Conservation (phyloP, 768 basidiomycete genomes). For the Lanmaoa pseudosensibilis region DNA sequence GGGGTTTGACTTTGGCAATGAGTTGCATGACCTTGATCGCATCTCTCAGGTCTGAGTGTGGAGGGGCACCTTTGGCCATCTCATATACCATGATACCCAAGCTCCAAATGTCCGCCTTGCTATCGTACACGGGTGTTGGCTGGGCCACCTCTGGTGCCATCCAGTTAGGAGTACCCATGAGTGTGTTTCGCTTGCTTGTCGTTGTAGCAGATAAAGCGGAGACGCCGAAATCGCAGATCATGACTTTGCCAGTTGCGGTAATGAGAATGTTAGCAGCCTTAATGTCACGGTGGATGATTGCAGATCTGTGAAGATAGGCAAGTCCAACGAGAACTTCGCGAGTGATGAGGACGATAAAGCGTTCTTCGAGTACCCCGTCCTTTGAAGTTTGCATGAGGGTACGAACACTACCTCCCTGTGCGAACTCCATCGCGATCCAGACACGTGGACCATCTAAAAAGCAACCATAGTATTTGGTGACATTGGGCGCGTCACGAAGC, state of each 20-base stretch:
- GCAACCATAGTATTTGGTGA: slow-evolving; percentile 96
- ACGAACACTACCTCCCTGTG: slow-evolving; percentile 91
- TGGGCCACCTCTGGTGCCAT: slow-evolving; percentile 99
- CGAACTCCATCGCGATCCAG: slow-evolving; percentile 99
- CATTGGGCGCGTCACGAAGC: slow-evolving; percentile 84
- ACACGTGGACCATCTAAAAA: slow-evolving; percentile 92
- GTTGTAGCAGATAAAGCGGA: slow-evolving; percentile 85
- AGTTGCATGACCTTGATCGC: slow-evolving; percentile 85
- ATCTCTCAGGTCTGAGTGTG: slow-evolving; percentile 82
- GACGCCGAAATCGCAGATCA: slow-evolving; percentile 98
- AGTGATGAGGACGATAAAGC: slow-evolving; percentile 82
- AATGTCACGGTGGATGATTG: slow-evolving; percentile 96
- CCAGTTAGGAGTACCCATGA: slow-evolving; percentile 98
- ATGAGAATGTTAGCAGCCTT: slow-evolving; percentile 97
- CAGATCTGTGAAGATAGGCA: slow-evolving; percentile 87
- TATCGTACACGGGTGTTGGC: slow-evolving; percentile 86
- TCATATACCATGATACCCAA: slow-evolving; percentile 95
- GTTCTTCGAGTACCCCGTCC: slow-evolving; percentile 80
- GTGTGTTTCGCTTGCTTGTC: slow-evolving; percentile 90
- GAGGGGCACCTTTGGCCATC: slow-evolving; percentile 95
- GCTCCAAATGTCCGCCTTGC: slow-evolving; percentile 98
- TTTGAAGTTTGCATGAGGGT: slow-evolving; percentile 88
- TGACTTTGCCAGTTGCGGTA: slow-evolving; percentile 83
- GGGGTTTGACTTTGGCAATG: slow-evolving; percentile 83
- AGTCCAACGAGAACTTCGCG: slow-evolving; percentile 88